A percentile compares a stretch with the other conserved stretches of the same genome.
phyloP scores from a whole-genome alignment of 371 early-diverging fungal genomes.

The Nosema bombycis region DNA sequence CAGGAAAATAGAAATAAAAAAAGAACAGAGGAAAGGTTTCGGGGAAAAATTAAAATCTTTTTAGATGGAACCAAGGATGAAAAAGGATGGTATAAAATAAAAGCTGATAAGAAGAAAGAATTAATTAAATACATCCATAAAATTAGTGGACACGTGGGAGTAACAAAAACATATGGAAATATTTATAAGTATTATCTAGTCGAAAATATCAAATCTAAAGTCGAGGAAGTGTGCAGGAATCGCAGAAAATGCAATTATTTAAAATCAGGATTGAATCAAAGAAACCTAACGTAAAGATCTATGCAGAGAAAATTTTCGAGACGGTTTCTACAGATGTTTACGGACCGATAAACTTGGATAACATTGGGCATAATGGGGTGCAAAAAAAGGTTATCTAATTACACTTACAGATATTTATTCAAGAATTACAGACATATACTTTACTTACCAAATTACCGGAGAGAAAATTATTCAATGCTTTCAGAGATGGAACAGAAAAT shows the following conservation, averaged over 20 bases:
- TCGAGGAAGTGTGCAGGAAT: no score
- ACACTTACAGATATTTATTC: conserved; percentile 26
- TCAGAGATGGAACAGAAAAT: background rate
- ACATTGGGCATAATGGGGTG: background rate
- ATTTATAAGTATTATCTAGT: background rate
- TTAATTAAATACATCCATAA: background rate
- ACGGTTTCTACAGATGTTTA: conserved; percentile 16
- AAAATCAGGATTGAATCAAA: no score
- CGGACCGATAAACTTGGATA: conserved; percentile 3
- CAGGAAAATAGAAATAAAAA: background rate
- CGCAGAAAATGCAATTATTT: no score
- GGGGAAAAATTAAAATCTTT: background rate
- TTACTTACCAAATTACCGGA: background rate
- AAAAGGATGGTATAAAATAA: background rate
- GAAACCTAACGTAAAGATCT: no score
- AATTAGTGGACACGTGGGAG: background rate
- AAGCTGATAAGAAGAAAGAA: background rate
- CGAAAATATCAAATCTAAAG: no score
- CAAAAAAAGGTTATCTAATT: conserved; percentile 10
- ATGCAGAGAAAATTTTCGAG: background rate
- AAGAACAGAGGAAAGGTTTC: background rate
- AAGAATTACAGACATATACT: conserved; percentile 3
- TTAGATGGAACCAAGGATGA: background rate
- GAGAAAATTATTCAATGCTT: background rate
- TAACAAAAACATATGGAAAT: background rate